Evolutionary conservation across 2,329 filamentous ascomycete genomes (phyloP).

Genomic region (Alternaria incomplexa): DNA sequence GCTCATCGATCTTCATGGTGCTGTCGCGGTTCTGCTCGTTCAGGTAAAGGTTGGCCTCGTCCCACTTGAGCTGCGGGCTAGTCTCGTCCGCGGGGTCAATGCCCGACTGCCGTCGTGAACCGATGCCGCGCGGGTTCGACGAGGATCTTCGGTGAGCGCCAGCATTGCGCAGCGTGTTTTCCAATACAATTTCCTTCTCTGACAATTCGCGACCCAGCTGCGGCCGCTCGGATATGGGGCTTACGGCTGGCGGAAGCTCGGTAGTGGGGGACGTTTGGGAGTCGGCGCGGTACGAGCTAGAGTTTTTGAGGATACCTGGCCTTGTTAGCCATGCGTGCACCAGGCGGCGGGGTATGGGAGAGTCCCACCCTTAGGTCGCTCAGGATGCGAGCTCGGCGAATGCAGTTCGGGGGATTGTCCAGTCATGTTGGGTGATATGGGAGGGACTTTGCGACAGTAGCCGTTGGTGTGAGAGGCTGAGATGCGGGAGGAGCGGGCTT

Average conservation of each 20-base stretch:
- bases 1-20: slow-evolving; percentile 99
- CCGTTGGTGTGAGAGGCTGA: not conserved
- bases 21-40: slow-evolving; percentile 94
- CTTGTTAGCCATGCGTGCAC: slow-evolving; percentile 14
- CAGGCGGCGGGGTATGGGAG: slow-evolving; percentile 1
- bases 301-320: slow-evolving; percentile 92
- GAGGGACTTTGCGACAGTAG: slow-evolving; percentile 16
- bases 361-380: slow-evolving; percentile 54
- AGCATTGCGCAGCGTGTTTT: slow-evolving; percentile 94
- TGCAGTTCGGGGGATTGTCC: slow-evolving; percentile 43
- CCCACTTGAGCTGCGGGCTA: slow-evolving; percentile 89
- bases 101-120: slow-evolving; percentile 74
- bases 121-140: slow-evolving; percentile 69
- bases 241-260: slow-evolving; percentile 43
- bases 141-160: slow-evolving; percentile 86
- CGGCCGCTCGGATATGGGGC: slow-evolving; percentile 47
- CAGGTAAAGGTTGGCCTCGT: slow-evolving; percentile 96
- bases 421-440: slow-evolving; percentile 28
- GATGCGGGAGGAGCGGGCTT: not conserved
- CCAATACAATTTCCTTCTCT: slow-evolving; percentile 87
- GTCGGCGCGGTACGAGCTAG: slow-evolving; percentile 66
- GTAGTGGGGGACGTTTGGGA: slow-evolving; percentile 55
- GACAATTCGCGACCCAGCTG: slow-evolving; percentile 60
- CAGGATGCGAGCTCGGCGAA: slow-evolving; percentile 45
- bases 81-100: slow-evolving; percentile 61